These are phyloP conservation scores for Globisporangium echinulatum DNA, from an alignment of 352 stramenopile genomes.

Conservation along the genomic window DNA sequence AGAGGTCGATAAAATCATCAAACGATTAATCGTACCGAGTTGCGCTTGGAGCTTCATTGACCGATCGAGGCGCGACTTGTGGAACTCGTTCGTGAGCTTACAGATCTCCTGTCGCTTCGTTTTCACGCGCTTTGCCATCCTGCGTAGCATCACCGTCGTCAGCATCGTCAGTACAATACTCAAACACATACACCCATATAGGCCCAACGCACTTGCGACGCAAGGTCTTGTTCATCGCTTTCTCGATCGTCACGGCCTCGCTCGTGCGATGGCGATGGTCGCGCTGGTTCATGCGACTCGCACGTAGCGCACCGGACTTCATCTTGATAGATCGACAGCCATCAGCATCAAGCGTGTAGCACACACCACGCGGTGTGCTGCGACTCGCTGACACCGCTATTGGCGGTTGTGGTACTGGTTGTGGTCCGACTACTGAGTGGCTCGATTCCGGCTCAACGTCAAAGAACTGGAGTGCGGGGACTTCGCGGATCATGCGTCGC, in stretches of 20 bases:
- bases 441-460: slow-evolving; percentile 31
- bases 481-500: slow-evolving; percentile 59
- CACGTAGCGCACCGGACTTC: slow-evolving; percentile 25
- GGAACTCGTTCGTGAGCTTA: slow-evolving; percentile 40
- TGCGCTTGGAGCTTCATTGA: slow-evolving; percentile 49
- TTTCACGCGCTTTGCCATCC: slow-evolving; percentile 55
- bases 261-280: slow-evolving; percentile 10
- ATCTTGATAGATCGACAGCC: slow-evolving; percentile 72
- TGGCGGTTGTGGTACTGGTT: neutral
- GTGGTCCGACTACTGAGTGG: neutral
- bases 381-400: neutral
- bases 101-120: slow-evolving; percentile 36
- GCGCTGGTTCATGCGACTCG: slow-evolving; percentile 3
- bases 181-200: neutral
- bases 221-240: slow-evolving; percentile 44
- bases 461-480: slow-evolving; percentile 77
- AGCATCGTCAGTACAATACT: neutral
- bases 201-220: slow-evolving; percentile 42
- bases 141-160: slow-evolving; percentile 6
- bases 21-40: slow-evolving; percentile 15
- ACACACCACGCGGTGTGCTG: slow-evolving; percentile 46
- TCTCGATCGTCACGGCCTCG: slow-evolving; percentile 50
- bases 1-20: no score
- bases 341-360: slow-evolving; percentile 59
- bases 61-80: slow-evolving; percentile 26